Evolutionary conservation across 176 grass and related monocot genomes (phyloP).

Genomic region (Elaeis guineensis): DNA sequence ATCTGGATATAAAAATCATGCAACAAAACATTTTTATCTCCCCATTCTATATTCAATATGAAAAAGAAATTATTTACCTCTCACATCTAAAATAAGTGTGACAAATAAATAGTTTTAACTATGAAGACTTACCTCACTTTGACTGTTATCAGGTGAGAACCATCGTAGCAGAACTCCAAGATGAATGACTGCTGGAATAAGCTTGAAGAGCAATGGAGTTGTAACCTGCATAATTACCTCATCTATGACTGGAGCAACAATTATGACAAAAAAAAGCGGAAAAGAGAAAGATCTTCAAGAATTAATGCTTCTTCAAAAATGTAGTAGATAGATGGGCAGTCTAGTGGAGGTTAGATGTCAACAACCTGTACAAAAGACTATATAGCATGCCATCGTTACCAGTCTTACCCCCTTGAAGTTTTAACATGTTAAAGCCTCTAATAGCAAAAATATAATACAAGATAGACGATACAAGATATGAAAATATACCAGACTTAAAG

Average conservation of each 20-base stretch:
- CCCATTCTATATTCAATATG: too few relatives aligned
- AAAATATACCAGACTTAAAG: constrained; percentile 76
- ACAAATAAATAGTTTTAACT: neutral
- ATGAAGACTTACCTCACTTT: constrained; percentile 55
- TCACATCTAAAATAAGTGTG: neutral
- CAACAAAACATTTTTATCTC: too few relatives aligned
- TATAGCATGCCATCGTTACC: too few relatives aligned
- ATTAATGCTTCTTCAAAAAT: too few relatives aligned
- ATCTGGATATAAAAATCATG: constrained; percentile 45
- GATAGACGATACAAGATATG: neutral
- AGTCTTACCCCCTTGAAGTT: neutral
- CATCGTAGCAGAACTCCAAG: constrained; percentile 91
- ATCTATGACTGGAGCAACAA: too few relatives aligned
- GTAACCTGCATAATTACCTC: constrained; percentile 49
- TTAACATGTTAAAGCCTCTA: too few relatives aligned
- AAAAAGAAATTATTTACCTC: neutral
- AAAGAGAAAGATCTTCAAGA: too few relatives aligned
- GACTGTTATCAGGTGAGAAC: constrained; percentile 86
- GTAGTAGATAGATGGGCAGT: too few relatives aligned
- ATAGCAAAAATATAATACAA: too few relatives aligned
- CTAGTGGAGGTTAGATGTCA: too few relatives aligned
- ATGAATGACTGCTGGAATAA: constrained; percentile 93
- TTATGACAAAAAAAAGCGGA: too few relatives aligned
- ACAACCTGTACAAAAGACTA: too few relatives aligned
- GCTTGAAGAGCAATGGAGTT: constrained; percentile 92